Percentiles rank a stretch among this genome's conserved stretches.
Conservation (phyloP, 2,329 filamentous ascomycete genomes). For the Beauveria rudraprayagi region DNA sequence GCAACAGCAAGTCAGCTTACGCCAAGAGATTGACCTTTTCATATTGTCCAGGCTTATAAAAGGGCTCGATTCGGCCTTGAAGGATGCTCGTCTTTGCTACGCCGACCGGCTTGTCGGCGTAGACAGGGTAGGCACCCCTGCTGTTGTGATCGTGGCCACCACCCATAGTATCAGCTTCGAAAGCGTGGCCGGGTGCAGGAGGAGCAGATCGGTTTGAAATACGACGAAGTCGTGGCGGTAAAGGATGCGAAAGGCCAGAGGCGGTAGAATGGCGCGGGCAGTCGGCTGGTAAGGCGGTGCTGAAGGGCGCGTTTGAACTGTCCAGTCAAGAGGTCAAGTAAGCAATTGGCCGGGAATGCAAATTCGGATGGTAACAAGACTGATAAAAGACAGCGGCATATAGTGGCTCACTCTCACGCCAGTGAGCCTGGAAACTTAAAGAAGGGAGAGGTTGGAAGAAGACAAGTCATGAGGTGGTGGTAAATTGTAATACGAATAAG, state of each 20-base stretch:
- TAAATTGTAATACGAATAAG: neutral
- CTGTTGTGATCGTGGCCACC: constrained; percentile 38
- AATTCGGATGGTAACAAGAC: neutral
- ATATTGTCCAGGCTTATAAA: constrained; percentile 74
- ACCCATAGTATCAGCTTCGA: constrained; percentile 38
- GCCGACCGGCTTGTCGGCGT: constrained; percentile 50
- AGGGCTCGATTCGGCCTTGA: constrained; percentile 71
- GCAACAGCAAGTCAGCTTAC: constrained; percentile 33
- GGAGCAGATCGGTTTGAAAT: constrained; percentile 31
- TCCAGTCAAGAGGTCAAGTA: constrained; percentile 3
- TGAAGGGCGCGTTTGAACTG: constrained; percentile 5
- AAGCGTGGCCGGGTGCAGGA: constrained; percentile 23
- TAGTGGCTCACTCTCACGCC: neutral
- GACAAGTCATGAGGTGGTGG: neutral
- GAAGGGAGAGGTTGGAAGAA: neutral
- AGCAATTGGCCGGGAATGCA: neutral
- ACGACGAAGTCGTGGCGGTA: constrained; percentile 20
- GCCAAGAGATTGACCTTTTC: constrained; percentile 64
- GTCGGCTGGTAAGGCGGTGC: neutral
- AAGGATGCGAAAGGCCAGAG: constrained; percentile 7
- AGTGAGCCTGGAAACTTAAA: neutral
- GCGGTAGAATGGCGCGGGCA: constrained; percentile 11
- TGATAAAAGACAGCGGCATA: neutral
- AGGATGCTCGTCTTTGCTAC: constrained; percentile 83
- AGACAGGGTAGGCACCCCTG: constrained; percentile 43